These are phyloP conservation scores for Incumbomyces delicatus DNA, from an alignment of 2,329 filamentous ascomycete species.

Conservation along the genomic window DNA sequence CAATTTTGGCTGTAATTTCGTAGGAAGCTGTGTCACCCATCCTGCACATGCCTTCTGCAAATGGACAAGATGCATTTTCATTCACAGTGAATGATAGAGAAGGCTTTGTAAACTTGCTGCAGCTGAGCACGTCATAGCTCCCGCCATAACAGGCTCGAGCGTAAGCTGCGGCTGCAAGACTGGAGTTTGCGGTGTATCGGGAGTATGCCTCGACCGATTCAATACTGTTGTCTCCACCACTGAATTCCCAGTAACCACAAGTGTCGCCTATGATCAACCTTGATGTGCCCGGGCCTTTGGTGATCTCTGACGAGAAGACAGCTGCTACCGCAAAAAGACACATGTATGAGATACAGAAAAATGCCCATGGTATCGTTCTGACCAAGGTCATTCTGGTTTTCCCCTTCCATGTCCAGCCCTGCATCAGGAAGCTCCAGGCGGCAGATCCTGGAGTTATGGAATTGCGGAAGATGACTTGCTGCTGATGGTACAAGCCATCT, in stretches of 20 bases:
- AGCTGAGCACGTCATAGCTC: neutral
- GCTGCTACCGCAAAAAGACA: conserved; percentile 21
- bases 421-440: conserved; percentile 10
- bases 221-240: conserved; percentile 6
- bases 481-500: conserved; percentile 26
- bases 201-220: conserved; percentile 8
- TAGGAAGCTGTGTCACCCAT: conserved; percentile 3
- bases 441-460: conserved; percentile 14
- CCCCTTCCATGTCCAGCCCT: conserved; percentile 6
- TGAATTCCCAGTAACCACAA: conserved; percentile 20
- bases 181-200: conserved; percentile 5
- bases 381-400: conserved; percentile 1
- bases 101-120: conserved; percentile 1
- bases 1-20: neutral
- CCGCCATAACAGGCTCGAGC: conserved; percentile 8
- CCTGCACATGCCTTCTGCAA: conserved; percentile 2
- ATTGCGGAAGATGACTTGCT: conserved; percentile 27
- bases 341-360: conserved; percentile 19
- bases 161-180: conserved; percentile 5
- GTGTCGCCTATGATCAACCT: conserved; percentile 23
- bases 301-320: conserved; percentile 27
- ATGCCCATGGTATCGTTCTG: conserved; percentile 19
- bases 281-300: conserved; percentile 24
- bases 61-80: conserved; percentile 7
- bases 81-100: neutral